These are phyloP conservation scores for Selenicereus undatus DNA, from an alignment of 148 eudicot genomes.

Conservation along the genomic window DNA sequence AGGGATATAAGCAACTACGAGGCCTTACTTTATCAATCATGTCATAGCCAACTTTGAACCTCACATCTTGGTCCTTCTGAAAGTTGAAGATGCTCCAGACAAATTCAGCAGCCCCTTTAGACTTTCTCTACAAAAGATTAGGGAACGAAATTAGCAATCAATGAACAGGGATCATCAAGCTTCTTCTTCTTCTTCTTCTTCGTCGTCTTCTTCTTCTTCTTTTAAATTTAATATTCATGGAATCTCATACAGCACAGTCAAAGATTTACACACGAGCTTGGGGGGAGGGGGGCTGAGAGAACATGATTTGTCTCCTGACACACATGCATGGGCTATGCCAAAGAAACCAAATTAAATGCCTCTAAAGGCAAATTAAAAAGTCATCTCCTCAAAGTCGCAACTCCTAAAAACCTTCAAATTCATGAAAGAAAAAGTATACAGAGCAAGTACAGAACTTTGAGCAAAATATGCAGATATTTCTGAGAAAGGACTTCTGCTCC, in stretches of 20 bases:
- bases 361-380: background rate
- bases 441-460: background rate
- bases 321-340: background rate
- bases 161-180: background rate
- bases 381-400: background rate
- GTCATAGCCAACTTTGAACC: slow-evolving; percentile 86
- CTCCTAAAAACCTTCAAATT: background rate
- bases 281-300: background rate
- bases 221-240: background rate
- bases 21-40: slow-evolving; percentile 58
- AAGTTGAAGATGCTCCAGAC: slow-evolving; percentile 60
- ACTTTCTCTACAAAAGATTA: slow-evolving; percentile 40
- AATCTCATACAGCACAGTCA: background rate
- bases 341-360: background rate
- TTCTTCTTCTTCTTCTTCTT: no score
- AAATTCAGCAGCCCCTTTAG: slow-evolving; percentile 72
- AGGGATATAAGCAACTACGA: background rate
- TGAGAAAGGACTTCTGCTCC: background rate
- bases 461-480: background rate
- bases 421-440: background rate
- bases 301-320: background rate
- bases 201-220: no score
- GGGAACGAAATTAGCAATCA: slow-evolving; percentile 18
- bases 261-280: background rate
- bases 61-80: slow-evolving; percentile 77